Evolutionary conservation across 2,329 filamentous ascomycete genomes (phyloP).

Genomic region (Aspergillus hiratsukae): DNA sequence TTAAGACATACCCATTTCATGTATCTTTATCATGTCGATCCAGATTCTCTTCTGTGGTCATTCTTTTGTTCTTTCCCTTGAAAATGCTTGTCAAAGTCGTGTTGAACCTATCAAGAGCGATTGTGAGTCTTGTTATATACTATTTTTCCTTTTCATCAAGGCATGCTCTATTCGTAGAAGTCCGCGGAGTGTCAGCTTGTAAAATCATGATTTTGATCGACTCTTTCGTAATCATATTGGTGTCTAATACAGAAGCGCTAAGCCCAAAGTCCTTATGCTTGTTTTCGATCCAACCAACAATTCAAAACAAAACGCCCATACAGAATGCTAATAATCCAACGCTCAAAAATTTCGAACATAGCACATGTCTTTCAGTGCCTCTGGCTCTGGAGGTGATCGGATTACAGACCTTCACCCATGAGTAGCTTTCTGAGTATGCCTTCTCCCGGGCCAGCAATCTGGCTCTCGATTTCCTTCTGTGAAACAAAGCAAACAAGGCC

Average conservation of each 20-base stretch:
- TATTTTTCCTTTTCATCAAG: background rate
- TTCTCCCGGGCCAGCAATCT: conserved; percentile 56
- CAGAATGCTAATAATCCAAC: background rate
- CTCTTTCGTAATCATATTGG: conserved; percentile 4
- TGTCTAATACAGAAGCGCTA: conserved; percentile 2
- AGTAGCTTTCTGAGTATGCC: conserved; percentile 42
- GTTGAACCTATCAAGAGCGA: conserved; percentile 4
- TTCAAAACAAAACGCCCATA: background rate
- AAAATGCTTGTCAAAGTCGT: background rate
- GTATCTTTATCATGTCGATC: conserved; percentile 2
- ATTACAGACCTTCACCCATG: conserved; percentile 32
- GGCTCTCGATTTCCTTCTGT: conserved; percentile 71
- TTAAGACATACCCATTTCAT: conserved; percentile 1
- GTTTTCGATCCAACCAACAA: background rate
- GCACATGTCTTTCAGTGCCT: background rate
- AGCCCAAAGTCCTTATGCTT: conserved; percentile 1
- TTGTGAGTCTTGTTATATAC: conserved; percentile 10
- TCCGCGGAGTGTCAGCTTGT: background rate
- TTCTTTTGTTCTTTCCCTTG: background rate
- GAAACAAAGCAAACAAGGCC: conserved; percentile 73
- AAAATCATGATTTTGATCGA: background rate
- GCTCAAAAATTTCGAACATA: background rate
- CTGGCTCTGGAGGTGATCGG: background rate
- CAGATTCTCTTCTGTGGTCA: conserved; percentile 2
- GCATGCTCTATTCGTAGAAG: background rate